A percentile compares a stretch with the other conserved stretches of the same genome.
Conservation (phyloP, 257 asterid genomes). For the Nicotiana undulata region DNA sequence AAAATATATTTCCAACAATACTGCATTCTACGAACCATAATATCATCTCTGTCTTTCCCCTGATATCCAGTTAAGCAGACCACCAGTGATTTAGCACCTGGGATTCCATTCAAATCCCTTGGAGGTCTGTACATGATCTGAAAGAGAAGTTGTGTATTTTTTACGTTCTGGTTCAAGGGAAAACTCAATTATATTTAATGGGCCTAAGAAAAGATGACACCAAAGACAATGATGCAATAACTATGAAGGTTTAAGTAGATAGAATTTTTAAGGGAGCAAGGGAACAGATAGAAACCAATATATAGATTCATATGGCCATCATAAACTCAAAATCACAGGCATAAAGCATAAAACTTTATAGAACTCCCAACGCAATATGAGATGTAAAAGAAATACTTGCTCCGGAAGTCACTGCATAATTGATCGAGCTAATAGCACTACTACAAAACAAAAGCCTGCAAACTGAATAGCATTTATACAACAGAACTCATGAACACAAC, state of each 20-base stretch:
- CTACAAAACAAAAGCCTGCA: neutral
- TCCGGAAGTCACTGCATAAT: neutral
- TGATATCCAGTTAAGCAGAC: slow-evolving; percentile 92
- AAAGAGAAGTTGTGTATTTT: neutral
- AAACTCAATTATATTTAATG: neutral
- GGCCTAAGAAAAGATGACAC: neutral
- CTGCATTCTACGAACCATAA: slow-evolving; percentile 47
- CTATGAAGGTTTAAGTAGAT: neutral
- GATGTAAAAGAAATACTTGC: neutral
- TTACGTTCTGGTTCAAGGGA: neutral
- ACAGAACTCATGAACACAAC: neutral
- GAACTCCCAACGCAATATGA: neutral
- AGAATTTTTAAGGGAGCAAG: neutral
- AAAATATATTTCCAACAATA: neutral
- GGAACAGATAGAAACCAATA: neutral
- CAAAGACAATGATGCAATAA: neutral
- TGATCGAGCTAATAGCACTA: neutral
- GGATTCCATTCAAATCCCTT: slow-evolving; percentile 73
- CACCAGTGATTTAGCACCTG: slow-evolving; percentile 64
- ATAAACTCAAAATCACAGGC: neutral
- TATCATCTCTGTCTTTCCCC: slow-evolving; percentile 68
- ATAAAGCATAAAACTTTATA: neutral
- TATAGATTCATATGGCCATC: neutral
- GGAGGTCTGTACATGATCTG: slow-evolving; percentile 78
- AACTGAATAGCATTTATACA: neutral